Conservation (phyloP, 768 basidiomycete genomes). For the Lactarius sanguifluus region DNA sequence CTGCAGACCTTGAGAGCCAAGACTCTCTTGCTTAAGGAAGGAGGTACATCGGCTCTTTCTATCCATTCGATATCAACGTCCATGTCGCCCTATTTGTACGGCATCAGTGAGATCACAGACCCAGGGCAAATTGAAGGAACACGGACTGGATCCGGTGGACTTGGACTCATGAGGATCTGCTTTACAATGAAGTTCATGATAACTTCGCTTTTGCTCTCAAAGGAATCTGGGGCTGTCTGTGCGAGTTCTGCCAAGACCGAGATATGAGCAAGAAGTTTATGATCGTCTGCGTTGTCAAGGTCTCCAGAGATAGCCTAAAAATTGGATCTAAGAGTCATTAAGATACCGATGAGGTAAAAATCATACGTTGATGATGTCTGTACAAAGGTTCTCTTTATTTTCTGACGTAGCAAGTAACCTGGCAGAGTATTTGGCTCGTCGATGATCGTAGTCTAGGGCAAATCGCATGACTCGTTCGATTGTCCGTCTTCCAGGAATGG, state of each 20-base stretch:
- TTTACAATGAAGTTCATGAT: slow-evolving; percentile 74
- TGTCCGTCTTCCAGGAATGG: slow-evolving; percentile 50
- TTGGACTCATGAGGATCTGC: slow-evolving; percentile 62
- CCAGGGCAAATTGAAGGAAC: slow-evolving; percentile 6
- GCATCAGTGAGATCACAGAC: slow-evolving; percentile 11
- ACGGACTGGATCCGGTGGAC: slow-evolving; percentile 47
- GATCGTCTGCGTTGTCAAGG: slow-evolving; percentile 48
- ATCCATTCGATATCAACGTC: slow-evolving; percentile 73
- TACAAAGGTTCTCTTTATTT: slow-evolving; percentile 50
- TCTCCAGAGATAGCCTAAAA: slow-evolving; percentile 57
- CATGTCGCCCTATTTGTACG: slow-evolving; percentile 52
- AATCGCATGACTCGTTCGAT: slow-evolving; percentile 62
- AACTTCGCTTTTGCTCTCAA: slow-evolving; percentile 75
- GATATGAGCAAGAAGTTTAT: slow-evolving; percentile 61
- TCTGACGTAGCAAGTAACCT: slow-evolving; percentile 56
- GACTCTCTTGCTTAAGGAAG: slow-evolving; percentile 66
- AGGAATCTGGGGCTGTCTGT: slow-evolving; percentile 61
- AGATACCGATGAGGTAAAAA: not conserved
- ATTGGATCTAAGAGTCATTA: not conserved
- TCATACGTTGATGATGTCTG: slow-evolving; percentile 64
- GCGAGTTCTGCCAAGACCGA: slow-evolving; percentile 76
- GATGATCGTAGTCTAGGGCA: slow-evolving; percentile 56
- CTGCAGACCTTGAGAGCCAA: slow-evolving; percentile 77
- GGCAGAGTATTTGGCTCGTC: slow-evolving; percentile 84
- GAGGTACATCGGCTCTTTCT: slow-evolving; percentile 59